These are phyloP conservation scores for Friedmanniomyces endolithicus DNA, from an alignment of 495 filamentous ascomycete genomes.

Conservation along the genomic window DNA sequence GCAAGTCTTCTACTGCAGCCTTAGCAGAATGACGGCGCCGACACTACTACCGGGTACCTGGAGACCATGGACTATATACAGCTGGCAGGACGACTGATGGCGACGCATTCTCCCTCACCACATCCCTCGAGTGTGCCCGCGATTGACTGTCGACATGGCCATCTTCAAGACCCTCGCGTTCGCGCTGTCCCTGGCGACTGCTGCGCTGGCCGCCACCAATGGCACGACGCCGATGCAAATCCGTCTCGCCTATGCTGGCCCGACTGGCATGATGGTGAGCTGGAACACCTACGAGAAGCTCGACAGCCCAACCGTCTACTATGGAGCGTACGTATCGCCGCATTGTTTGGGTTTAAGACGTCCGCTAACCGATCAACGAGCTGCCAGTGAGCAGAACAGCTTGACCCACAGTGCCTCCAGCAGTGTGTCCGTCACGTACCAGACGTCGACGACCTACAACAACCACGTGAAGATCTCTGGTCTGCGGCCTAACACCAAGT, in stretches of 20 bases:
- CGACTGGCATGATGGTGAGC: constrained; percentile 17
- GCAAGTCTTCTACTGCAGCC: no score
- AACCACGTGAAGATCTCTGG: constrained; percentile 36
- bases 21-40: no score
- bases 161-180: neutral
- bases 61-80: no score
- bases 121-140: no score
- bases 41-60: no score
- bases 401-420: constrained; percentile 29
- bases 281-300: constrained; percentile 42
- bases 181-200: neutral
- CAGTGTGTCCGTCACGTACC: constrained; percentile 35
- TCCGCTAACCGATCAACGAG: neutral
- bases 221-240: constrained; percentile 14
- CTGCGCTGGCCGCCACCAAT: neutral
- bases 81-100: no score
- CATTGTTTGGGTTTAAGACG: neutral
- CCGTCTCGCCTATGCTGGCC: constrained; percentile 10
- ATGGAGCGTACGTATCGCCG: constrained; percentile 27
- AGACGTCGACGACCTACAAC: constrained; percentile 40
- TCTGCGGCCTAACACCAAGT: constrained; percentile 37
- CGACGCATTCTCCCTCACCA: no score
- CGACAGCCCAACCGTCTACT: constrained; percentile 34
- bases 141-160: neutral
- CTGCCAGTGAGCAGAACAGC: constrained; percentile 7